Evolutionary conservation across 352 stramenopile species (phyloP).

Genomic region (Achlya hypogyna): DNA sequence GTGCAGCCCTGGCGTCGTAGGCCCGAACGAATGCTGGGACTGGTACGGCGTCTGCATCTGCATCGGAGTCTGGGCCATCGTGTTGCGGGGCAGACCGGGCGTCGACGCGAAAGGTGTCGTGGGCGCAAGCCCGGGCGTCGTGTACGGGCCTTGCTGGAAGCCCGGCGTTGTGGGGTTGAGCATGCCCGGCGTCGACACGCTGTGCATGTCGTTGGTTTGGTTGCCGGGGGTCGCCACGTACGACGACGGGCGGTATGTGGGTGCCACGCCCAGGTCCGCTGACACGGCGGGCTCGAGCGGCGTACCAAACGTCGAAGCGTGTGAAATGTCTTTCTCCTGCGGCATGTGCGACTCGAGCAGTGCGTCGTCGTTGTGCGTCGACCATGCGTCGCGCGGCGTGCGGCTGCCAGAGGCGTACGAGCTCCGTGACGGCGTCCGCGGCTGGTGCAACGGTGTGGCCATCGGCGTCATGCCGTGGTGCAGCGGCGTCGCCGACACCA

Average conservation of each 20-base stretch:
- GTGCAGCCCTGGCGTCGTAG: slow-evolving; percentile 69
- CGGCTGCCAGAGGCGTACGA: slow-evolving; percentile 58
- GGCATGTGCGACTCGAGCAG: slow-evolving; percentile 82
- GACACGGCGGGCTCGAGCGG: slow-evolving; percentile 67
- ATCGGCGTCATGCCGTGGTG: slow-evolving; percentile 81
- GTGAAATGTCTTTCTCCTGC: slow-evolving; percentile 84
- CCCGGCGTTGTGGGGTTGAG: slow-evolving; percentile 70
- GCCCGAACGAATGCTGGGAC: slow-evolving; percentile 22
- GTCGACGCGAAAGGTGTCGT: slow-evolving; percentile 21
- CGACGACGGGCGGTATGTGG: slow-evolving; percentile 7
- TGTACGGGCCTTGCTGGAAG: slow-evolving; percentile 63
- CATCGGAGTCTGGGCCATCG: slow-evolving; percentile 13
- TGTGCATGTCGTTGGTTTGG: slow-evolving; percentile 18
- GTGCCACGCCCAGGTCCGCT: slow-evolving; percentile 23
- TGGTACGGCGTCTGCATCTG: slow-evolving; percentile 20
- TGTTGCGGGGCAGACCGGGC: slow-evolving; percentile 13
- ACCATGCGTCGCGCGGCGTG: slow-evolving; percentile 65
- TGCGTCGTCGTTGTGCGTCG: slow-evolving; percentile 79
- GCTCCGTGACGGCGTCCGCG: slow-evolving; percentile 37
- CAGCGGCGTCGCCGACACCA: slow-evolving; percentile 75
- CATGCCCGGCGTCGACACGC: slow-evolving; percentile 53
- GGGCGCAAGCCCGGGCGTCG: slow-evolving; percentile 38
- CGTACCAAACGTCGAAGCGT: slow-evolving; percentile 75
- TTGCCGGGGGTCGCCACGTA: neutral
- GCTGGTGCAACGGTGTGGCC: slow-evolving; percentile 64